Conservation (phyloP, 495 filamentous ascomycete genomes). For the Rostrohypoxylon terebratum region DNA sequence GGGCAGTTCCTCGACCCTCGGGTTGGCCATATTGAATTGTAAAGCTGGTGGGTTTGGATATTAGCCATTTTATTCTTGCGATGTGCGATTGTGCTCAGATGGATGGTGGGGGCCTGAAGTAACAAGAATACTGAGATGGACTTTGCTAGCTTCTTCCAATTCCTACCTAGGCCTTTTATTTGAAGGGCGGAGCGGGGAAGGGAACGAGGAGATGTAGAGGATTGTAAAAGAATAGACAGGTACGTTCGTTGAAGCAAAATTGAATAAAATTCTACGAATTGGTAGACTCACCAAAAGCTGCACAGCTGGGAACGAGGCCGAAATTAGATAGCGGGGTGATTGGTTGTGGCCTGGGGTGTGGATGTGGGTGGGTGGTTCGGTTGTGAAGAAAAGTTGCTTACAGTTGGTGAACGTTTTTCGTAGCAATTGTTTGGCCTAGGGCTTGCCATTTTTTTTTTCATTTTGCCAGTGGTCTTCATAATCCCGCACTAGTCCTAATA, state of each 20-base stretch:
- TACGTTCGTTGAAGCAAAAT: constrained; percentile 5
- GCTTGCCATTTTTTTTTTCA: constrained; percentile 29
- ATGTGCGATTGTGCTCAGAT: constrained; percentile 23
- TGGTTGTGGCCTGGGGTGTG: constrained; percentile 39
- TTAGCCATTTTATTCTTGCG: constrained; percentile 31
- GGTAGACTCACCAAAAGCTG: constrained; percentile 28
- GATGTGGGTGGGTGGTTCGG: constrained; percentile 33
- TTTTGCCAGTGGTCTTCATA: constrained; percentile 17
- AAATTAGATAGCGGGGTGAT: constrained; percentile 45
- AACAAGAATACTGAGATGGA: neutral
- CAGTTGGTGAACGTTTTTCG: constrained; percentile 35
- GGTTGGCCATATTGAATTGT: constrained; percentile 85
- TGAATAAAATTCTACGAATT: constrained; percentile 5
- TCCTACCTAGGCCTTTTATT: neutral
- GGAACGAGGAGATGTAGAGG: neutral
- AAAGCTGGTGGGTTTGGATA: constrained; percentile 34
- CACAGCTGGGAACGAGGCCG: constrained; percentile 25
- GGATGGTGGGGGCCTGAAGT: constrained; percentile 20
- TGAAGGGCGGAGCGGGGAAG: neutral
- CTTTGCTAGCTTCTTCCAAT: neutral
- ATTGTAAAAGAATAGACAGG: neutral
- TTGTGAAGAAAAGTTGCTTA: constrained; percentile 43
- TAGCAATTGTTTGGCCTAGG: constrained; percentile 41
- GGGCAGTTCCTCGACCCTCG: constrained; percentile 95
- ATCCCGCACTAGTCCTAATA: constrained; percentile 27